phyloP scores from a whole-genome alignment of 768 basidiomycete genomes.

The Pisolithus orientalis region DNA sequence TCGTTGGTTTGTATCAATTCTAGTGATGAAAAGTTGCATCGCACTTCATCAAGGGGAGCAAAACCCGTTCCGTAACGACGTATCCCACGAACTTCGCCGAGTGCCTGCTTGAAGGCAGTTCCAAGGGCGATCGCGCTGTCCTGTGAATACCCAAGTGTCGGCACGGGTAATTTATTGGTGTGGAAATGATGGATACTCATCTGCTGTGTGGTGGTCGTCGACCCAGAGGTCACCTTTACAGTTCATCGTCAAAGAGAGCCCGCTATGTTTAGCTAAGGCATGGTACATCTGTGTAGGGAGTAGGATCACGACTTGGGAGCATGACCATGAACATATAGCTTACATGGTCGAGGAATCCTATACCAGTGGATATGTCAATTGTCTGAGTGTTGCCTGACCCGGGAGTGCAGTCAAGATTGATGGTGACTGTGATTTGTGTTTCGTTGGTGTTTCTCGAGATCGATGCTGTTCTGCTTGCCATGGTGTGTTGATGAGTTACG shows the following conservation, averaged over 20 bases:
- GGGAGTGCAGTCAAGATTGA: slow-evolving; percentile 77
- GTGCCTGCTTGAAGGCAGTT: slow-evolving; percentile 87
- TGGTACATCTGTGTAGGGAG: slow-evolving; percentile 77
- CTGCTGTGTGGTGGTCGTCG: slow-evolving; percentile 98
- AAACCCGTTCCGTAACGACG: slow-evolving; percentile 93
- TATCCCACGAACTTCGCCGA: slow-evolving; percentile 93
- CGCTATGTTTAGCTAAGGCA: slow-evolving; percentile 94
- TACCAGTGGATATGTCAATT: slow-evolving; percentile 87
- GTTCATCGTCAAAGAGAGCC: slow-evolving; percentile 85
- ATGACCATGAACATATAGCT: slow-evolving; percentile 15
- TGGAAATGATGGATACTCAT: slow-evolving; percentile 50
- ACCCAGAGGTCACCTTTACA: slow-evolving; percentile 96
- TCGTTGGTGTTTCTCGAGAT: slow-evolving; percentile 85
- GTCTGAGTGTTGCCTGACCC: slow-evolving; percentile 55
- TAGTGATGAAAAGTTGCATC: slow-evolving; percentile 36
- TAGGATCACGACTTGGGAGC: background rate
- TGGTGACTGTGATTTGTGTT: slow-evolving; percentile 77
- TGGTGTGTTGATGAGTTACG: slow-evolving; percentile 1
- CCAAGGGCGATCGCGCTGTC: slow-evolving; percentile 85
- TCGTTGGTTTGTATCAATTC: slow-evolving; percentile 1
- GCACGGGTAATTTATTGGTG: slow-evolving; percentile 17
- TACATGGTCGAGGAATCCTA: slow-evolving; percentile 99
- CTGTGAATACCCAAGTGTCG: slow-evolving; percentile 41
- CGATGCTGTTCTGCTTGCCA: slow-evolving; percentile 54
- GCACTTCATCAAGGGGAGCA: slow-evolving; percentile 93